Conservation (phyloP, 2,329 filamentous ascomycete genomes). For the Keithomyces neogunnii region DNA sequence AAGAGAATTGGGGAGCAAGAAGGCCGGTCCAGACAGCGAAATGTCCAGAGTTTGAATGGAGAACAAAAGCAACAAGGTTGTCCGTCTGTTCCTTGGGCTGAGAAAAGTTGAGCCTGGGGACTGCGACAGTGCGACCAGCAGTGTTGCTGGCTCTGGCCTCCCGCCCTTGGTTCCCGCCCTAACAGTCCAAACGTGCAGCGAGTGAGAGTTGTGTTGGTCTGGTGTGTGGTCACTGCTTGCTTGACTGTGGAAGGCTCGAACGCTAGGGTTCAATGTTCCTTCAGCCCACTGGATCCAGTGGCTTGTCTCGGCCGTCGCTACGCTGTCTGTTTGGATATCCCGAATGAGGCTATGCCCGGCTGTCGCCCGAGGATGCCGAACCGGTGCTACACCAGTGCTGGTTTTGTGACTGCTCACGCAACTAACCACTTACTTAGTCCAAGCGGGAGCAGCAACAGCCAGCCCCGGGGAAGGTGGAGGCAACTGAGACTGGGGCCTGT, state of each 20-base stretch:
- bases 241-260: too few relatives aligned
- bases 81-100: neutral
- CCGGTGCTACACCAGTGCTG: neutral
- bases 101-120: neutral
- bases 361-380: conserved; percentile 12
- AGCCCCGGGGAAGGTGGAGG: too few relatives aligned
- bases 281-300: neutral
- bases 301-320: conserved; percentile 1
- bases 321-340: conserved; percentile 1
- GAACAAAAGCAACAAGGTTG: neutral
- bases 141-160: neutral
- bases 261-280: neutral
- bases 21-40: neutral
- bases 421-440: neutral
- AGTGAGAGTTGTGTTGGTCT: neutral
- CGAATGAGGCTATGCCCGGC: conserved; percentile 4
- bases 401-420: neutral
- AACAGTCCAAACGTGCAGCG: neutral
- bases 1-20: conserved; percentile 1
- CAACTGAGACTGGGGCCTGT: neutral
- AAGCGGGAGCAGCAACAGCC: neutral
- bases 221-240: too few relatives aligned
- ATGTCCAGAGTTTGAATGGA: neutral
- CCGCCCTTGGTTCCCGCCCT: neutral
- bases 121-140: neutral